Conservation (phyloP, 768 basidiomycete species). For the Collybiopsis luxurians region DNA sequence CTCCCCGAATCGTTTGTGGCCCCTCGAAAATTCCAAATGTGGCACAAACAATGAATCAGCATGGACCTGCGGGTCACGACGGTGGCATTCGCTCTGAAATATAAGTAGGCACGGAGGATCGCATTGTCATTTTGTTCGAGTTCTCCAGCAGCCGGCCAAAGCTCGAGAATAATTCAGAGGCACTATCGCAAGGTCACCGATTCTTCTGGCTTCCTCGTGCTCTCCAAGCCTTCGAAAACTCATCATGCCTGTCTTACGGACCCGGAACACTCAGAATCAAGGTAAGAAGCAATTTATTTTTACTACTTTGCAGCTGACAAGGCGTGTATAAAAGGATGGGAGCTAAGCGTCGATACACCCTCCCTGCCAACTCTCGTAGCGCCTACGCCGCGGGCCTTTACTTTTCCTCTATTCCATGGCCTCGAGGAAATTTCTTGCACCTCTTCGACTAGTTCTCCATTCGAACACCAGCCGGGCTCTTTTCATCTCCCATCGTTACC, state of each 20-base stretch:
- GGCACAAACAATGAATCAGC: neutral
- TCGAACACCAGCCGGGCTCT: slow-evolving; percentile 65
- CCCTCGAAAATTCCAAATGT: neutral
- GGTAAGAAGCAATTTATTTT: too few species aligned
- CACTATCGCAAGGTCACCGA: too few species aligned
- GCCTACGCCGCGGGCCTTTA: slow-evolving; percentile 68
- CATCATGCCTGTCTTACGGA: neutral
- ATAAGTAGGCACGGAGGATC: neutral
- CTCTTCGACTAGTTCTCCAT: slow-evolving; percentile 63
- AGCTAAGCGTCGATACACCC: neutral
- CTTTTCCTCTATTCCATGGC: slow-evolving; percentile 59
- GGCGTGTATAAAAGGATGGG: neutral
- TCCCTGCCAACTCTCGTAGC: slow-evolving; percentile 42
- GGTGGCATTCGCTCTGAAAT: neutral
- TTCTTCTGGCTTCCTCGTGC: too few species aligned
- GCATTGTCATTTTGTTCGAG: slow-evolving; percentile 6
- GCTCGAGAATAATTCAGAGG: too few species aligned
- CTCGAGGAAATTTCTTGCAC: slow-evolving; percentile 65
- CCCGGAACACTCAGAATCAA: neutral
- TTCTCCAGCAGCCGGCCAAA: too few species aligned
- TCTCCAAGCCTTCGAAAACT: too few species aligned
- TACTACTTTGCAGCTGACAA: neutral
- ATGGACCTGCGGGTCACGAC: neutral
- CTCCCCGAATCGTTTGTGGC: neutral
- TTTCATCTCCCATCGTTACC: slow-evolving; percentile 34